Evolutionary conservation across 495 filamentous ascomycete genomes (phyloP).

Genomic region (Bacidia rubella): DNA sequence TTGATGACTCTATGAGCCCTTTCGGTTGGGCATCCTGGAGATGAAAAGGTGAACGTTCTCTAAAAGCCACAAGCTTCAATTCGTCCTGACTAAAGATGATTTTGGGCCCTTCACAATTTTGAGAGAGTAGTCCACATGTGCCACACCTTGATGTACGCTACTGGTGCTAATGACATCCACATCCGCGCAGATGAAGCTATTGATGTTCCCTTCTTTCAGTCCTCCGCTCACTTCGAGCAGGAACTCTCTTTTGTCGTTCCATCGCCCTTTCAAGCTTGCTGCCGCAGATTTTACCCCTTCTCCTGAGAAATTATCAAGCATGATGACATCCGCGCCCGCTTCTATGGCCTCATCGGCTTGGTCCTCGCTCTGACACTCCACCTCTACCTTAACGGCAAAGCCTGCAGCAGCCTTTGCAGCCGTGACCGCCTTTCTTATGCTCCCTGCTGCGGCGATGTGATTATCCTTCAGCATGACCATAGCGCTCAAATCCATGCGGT

Average conservation of each 20-base stretch:
- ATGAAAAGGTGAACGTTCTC: too few species aligned
- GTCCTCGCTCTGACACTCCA: constrained; percentile 76
- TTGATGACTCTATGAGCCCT: too few species aligned
- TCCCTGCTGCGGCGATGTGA: constrained; percentile 74
- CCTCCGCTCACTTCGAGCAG: constrained; percentile 88
- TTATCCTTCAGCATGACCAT: constrained; percentile 99
- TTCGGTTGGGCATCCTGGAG: too few species aligned
- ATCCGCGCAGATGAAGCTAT: constrained; percentile 67
- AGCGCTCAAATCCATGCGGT: constrained; percentile 77
- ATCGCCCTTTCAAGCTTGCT: constrained; percentile 51
- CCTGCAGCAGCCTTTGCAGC: constrained; percentile 77
- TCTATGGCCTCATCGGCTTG: constrained; percentile 83
- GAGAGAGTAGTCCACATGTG: constrained; percentile 87
- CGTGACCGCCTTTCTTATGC: constrained; percentile 68
- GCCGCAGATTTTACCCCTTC: constrained; percentile 63
- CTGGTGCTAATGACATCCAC: constrained; percentile 93
- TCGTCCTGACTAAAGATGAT: neutral
- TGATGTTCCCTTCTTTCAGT: constrained; percentile 72
- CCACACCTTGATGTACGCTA: constrained; percentile 88
- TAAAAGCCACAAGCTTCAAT: neutral
- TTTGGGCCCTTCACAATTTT: constrained; percentile 45
- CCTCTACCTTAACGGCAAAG: constrained; percentile 87
- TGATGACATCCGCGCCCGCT: constrained; percentile 87
- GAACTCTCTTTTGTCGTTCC: constrained; percentile 34
- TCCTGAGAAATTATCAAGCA: constrained; percentile 87